A percentile compares a stretch with the other conserved stretches of the same genome.
phyloP scores from a whole-genome alignment of 768 basidiomycete genomes.

The Harrya chromipes region DNA sequence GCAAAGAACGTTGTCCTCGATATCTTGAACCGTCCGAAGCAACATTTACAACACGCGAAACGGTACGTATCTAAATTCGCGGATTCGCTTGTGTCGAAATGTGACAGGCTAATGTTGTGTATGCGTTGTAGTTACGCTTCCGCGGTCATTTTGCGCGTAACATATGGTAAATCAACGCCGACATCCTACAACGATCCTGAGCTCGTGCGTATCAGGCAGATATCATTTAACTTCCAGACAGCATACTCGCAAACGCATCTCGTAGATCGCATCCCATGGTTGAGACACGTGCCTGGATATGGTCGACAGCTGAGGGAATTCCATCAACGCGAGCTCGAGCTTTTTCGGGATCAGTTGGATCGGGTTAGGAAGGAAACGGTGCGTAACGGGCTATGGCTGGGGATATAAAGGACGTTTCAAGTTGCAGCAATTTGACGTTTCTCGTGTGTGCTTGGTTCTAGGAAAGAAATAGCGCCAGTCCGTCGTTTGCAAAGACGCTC shows the following conservation, averaged over 20 bases:
- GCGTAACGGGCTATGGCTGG: not conserved
- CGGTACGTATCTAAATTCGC: conserved; percentile 3
- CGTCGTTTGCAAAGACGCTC: conserved; percentile 49
- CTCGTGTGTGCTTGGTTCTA: not conserved
- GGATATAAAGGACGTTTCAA: too few species aligned
- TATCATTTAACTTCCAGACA: conserved; percentile 19
- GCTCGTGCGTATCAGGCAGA: conserved; percentile 16
- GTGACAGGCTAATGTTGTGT: not conserved
- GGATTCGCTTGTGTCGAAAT: not conserved
- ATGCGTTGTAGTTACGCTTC: conserved; percentile 18
- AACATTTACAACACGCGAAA: conserved; percentile 11
- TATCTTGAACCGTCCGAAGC: conserved; percentile 16
- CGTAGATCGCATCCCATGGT: conserved; percentile 33
- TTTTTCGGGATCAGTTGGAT: conserved; percentile 47
- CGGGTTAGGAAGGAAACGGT: conserved; percentile 8
- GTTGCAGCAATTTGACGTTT: too few species aligned
- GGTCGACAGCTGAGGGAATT: conserved; percentile 48
- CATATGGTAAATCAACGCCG: conserved; percentile 26
- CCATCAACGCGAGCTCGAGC: conserved; percentile 46
- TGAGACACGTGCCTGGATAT: conserved; percentile 53
- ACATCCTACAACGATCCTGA: conserved; percentile 14
- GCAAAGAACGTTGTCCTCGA: conserved; percentile 18
- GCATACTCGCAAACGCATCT: conserved; percentile 33
- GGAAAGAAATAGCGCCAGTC: conserved; percentile 5
- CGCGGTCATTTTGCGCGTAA: conserved; percentile 20